phyloP scores from a whole-genome alignment of 2,329 filamentous ascomycete genomes.

The Hypomyces perniciosus region DNA sequence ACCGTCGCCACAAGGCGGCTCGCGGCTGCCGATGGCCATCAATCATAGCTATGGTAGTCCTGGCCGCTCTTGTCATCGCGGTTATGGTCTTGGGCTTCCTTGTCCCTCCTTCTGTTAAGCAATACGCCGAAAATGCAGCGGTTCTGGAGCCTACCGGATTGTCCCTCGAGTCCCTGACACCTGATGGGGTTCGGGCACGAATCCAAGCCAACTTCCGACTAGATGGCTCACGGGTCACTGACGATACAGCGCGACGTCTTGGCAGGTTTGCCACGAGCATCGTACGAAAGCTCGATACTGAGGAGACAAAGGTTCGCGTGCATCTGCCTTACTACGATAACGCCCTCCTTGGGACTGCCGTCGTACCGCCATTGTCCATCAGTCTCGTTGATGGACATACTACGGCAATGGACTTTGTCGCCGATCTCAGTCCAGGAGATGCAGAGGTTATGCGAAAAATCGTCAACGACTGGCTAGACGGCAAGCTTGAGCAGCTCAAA shows the following conservation, averaged over 20 bases:
- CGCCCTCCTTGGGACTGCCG: constrained; percentile 69
- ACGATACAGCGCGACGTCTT: constrained; percentile 64
- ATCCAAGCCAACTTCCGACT: constrained; percentile 78
- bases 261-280: constrained; percentile 77
- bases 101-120: constrained; percentile 70
- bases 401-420: constrained; percentile 72
- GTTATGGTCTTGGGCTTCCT: constrained; percentile 79
- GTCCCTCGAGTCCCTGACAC: constrained; percentile 78
- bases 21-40: constrained; percentile 61
- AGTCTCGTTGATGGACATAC: constrained; percentile 71
- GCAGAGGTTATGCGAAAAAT: constrained; percentile 70
- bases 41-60: constrained; percentile 61
- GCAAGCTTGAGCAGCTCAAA: constrained; percentile 63
- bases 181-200: constrained; percentile 69
- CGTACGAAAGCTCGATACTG: constrained; percentile 67
- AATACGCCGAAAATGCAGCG: constrained; percentile 78
- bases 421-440: constrained; percentile 70
- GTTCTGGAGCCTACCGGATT: constrained; percentile 78
- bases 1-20: constrained; percentile 20
- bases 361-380: constrained; percentile 68
- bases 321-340: constrained; percentile 79
- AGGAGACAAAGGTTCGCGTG: constrained; percentile 65
- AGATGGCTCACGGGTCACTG: constrained; percentile 69
- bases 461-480: constrained; percentile 83
- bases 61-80: constrained; percentile 56